Evolutionary conservation across 495 filamentous ascomycete genomes (phyloP).

Genomic region (Neurospora sp.): DNA sequence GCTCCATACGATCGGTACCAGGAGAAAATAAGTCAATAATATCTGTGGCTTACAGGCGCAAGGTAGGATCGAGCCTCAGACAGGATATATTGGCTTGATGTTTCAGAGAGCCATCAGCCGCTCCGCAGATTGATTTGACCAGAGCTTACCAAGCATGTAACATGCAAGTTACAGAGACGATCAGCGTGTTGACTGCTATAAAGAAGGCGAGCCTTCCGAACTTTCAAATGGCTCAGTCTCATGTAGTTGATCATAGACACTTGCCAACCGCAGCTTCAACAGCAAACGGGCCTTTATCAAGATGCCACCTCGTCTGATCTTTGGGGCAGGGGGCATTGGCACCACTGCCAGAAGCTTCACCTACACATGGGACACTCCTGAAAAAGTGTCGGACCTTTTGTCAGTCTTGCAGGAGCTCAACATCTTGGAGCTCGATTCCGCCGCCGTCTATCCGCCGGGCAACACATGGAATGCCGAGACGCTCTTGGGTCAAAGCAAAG

Average conservation of each 20-base stretch:
- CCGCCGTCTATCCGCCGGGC: conserved; percentile 1
- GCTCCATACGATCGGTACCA: background rate
- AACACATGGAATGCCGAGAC: conserved; percentile 9
- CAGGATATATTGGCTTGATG: background rate
- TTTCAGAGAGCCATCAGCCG: background rate
- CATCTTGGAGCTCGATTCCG: conserved; percentile 3
- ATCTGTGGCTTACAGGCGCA: background rate
- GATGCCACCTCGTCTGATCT: conserved; percentile 3
- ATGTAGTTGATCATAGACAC: background rate
- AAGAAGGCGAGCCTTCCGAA: background rate
- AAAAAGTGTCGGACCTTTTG: conserved; percentile 5
- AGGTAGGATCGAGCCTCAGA: background rate
- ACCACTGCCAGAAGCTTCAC: conserved; percentile 1
- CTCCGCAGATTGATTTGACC: background rate
- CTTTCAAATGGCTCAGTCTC: background rate
- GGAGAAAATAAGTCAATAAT: background rate
- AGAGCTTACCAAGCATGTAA: background rate
- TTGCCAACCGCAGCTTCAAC: background rate
- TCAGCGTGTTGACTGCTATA: background rate
- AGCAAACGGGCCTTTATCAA: background rate
- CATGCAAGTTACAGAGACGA: background rate
- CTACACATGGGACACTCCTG: conserved; percentile 3
- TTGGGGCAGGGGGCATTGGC: conserved; percentile 3
- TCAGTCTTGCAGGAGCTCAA: background rate
- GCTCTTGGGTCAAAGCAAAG: conserved; percentile 15